Evolutionary conservation across 495 filamentous ascomycete species (phyloP).

Genomic region (Entonaema liquescens): DNA sequence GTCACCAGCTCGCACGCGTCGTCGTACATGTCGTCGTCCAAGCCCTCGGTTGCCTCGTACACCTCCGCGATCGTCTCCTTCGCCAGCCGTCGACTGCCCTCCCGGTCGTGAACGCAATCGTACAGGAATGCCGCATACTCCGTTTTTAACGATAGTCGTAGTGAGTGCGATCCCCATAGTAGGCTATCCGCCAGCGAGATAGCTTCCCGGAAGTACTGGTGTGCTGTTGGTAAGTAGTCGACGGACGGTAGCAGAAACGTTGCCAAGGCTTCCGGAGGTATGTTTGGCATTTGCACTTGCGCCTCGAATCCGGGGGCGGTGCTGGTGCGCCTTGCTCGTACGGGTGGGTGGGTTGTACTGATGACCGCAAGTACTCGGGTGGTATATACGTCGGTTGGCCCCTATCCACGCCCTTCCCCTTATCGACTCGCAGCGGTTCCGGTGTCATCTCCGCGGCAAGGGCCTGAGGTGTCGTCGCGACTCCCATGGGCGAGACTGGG

Average conservation of each 20-base stretch:
- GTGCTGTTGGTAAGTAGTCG: slow-evolving; percentile 85
- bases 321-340: slow-evolving; percentile 58
- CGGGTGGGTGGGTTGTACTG: slow-evolving; percentile 54
- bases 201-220: slow-evolving; percentile 81
- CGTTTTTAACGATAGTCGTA: slow-evolving; percentile 88
- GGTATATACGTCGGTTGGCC: slow-evolving; percentile 16
- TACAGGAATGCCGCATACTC: slow-evolving; percentile 96
- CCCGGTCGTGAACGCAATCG: slow-evolving; percentile 86
- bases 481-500: slow-evolving; percentile 52
- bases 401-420: slow-evolving; percentile 56
- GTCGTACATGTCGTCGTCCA: slow-evolving; percentile 89
- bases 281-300: slow-evolving; percentile 9
- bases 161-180: slow-evolving; percentile 86
- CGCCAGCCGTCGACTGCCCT: slow-evolving; percentile 76
- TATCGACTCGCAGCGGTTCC: slow-evolving; percentile 47
- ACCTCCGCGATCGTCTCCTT: slow-evolving; percentile 87
- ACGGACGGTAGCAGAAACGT: slow-evolving; percentile 79
- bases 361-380: slow-evolving; percentile 36
- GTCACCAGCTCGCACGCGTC: slow-evolving; percentile 80
- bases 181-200: slow-evolving; percentile 74
- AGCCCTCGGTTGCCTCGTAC: slow-evolving; percentile 87
- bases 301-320: slow-evolving; percentile 59
- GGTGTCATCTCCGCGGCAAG: slow-evolving; percentile 13
- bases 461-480: slow-evolving; percentile 36
- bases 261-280: slow-evolving; percentile 56